Evolutionary conservation across 495 filamentous ascomycete genomes (phyloP).

Genomic region (Hapsidospora chrysogenum): DNA sequence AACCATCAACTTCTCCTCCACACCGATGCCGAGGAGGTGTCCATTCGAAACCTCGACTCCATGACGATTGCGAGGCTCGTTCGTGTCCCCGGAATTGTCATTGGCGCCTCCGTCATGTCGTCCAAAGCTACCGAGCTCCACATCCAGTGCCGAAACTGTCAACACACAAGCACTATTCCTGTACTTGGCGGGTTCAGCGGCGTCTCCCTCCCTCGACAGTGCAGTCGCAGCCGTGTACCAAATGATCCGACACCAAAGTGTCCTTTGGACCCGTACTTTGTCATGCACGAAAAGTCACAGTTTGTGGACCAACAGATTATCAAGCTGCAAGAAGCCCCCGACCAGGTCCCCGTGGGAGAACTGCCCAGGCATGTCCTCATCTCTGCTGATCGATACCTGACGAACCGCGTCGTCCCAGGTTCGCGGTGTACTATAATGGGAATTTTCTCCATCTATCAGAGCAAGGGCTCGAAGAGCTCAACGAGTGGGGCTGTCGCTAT

Average conservation of each 20-base stretch:
- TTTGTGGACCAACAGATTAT: conserved; percentile 98
- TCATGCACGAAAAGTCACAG: conserved; percentile 82
- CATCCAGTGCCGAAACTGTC: conserved; percentile 82
- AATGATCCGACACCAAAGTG: conserved; percentile 51
- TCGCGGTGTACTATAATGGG: conserved; percentile 92
- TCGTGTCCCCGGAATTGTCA: conserved; percentile 91
- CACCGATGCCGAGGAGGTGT: conserved; percentile 74
- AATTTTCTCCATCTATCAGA: conserved; percentile 94
- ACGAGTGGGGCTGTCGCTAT: conserved; percentile 72
- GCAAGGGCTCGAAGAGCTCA: conserved; percentile 70
- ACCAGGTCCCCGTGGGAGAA: conserved; percentile 95
- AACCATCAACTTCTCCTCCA: conserved; percentile 94
- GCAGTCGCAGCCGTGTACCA: conserved; percentile 39
- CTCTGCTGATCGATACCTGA: conserved; percentile 87
- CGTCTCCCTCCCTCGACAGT: conserved; percentile 64
- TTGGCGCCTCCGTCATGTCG: conserved; percentile 89
- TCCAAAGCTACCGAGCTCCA: conserved; percentile 81
- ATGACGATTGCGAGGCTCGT: conserved; percentile 89
- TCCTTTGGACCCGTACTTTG: conserved; percentile 87
- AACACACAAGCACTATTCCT: conserved; percentile 49
- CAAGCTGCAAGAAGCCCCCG: conserved; percentile 95
- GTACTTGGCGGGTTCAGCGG: conserved; percentile 77
- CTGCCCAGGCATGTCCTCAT: conserved; percentile 88
- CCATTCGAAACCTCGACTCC: conserved; percentile 87
- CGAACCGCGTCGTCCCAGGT: conserved; percentile 90